Evolutionary conservation across 1,139 yeast genomes (phyloP).

Genomic region (Taiozyma sp.): DNA sequence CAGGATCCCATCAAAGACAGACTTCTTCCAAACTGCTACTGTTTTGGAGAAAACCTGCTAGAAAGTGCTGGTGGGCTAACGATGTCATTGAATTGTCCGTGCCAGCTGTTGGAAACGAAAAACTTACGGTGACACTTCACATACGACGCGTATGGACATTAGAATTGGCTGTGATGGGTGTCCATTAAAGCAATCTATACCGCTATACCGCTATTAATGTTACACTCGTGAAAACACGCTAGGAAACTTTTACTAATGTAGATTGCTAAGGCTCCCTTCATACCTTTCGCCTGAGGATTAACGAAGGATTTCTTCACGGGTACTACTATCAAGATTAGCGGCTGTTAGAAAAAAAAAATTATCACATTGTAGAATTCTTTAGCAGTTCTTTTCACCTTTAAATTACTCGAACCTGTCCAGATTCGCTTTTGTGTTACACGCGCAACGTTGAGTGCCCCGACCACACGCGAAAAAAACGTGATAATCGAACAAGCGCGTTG

Average conservation of each 20-base stretch:
- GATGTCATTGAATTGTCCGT: slow-evolving; percentile 52
- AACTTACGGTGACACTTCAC: slow-evolving; percentile 28
- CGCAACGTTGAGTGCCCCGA: not conserved
- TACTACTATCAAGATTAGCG: too few species aligned
- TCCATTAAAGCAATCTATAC: slow-evolving; percentile 22
- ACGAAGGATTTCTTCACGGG: too few species aligned
- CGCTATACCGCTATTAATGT: too few species aligned
- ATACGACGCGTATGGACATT: slow-evolving; percentile 40
- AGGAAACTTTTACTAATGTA: too few species aligned
- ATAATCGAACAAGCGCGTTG: not conserved
- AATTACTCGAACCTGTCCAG: too few species aligned
- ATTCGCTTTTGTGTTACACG: too few species aligned
- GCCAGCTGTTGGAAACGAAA: slow-evolving; percentile 25
- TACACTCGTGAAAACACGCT: too few species aligned
- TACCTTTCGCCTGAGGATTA: too few species aligned
- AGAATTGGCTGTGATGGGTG: slow-evolving; percentile 37
- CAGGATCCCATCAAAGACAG: slow-evolving; percentile 39
- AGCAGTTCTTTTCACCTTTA: not conserved
- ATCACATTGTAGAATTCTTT: too few species aligned
- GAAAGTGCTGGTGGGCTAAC: slow-evolving; percentile 99
- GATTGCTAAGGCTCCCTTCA: too few species aligned
- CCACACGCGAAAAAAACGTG: not conserved
- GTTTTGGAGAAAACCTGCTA: slow-evolving; percentile 97
- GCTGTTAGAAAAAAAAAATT: too few species aligned
- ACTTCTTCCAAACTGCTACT: slow-evolving; percentile 72